Evolutionary conservation across 768 basidiomycete genomes (phyloP), one percentile per base, ranked within the genome.

Genomic region (Boletellus emodensis): DNA sequence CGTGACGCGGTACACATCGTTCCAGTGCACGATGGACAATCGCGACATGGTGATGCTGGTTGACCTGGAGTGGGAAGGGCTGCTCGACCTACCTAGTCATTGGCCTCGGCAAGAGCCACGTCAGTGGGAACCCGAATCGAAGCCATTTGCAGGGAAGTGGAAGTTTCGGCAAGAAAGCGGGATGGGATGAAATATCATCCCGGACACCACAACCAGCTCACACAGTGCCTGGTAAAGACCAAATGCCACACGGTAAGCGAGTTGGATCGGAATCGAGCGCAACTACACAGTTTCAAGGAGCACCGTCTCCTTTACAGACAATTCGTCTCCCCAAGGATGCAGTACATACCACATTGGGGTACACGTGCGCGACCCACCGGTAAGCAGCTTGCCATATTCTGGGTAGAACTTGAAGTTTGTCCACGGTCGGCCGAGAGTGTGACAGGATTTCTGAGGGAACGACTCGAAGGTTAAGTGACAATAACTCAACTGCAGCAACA

Each of bases 31-130:
- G 32, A 32, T 32, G 17, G 13, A 38, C 20, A 78, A 53, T 13
- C 55, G 61, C 12, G 65, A 55, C 74, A 76, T 77, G 51, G 17
- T 40, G 10, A 37, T 18, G 17, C n/a, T 5, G 7, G 37, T 18
- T 18, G 30, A 30, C 30, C 30, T 30, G 30, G 30, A 30, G 30
- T 30, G 30, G 8, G 3, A 18, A 5, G 13, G 4, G 22, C 6
- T 38, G 39, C 20, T 20, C 20, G 22, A 38, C 22, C 22, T 24
- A 24, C 24, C 24, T 24, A 24, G 9, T 28, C 14, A 15, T 36
- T 38, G n/a, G n/a, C n/a, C 18, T 18, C 6, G 24, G 34, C n/a
- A 36, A 22, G 18, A 24, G 8, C 15, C 15, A 12, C 4, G 10
- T 18, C 18, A 24, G n/a, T 36, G n/a, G 44, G 32, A 34, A 20